Evolutionary conservation across 2,329 filamentous ascomycete genomes (phyloP), one percentile per base, ranked within the genome.

Genomic region (Cladosporium phlei): DNA sequence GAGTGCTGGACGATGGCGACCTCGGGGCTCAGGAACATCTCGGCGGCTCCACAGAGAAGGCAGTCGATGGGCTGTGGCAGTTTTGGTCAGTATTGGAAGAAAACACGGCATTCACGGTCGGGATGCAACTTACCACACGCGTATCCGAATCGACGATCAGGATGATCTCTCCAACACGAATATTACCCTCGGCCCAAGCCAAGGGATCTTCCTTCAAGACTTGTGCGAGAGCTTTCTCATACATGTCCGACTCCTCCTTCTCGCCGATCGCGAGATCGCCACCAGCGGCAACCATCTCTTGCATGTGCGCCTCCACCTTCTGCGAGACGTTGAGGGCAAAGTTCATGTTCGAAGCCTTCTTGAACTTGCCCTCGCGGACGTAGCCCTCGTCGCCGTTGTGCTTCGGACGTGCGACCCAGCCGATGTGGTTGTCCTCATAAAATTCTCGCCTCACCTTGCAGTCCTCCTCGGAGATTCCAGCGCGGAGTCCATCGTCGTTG

Each of bases 401-500:
- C 50, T 69, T 70, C 1, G 72, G 72, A 28, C 73, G 63, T 12
- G 72, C 70, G 12, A 68, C 68, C 70, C 71, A 76, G 21, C 71
- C 72, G 44, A 76, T 74, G 40, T 64, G 69, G 55, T 76, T 69
- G 45, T 75, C 71, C 17, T 69, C 69, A 54, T 76, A 76, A 52
- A 72, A 75, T 7, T 71, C 66, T 35, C 68, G 70, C 11, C 72
- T 62, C 9, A 63, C 66, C 44, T 67, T 62, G 9, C 66, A 64
- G 45, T 74, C 64, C 24, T 71, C 69, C 16, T 67, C 64, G 7
- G 71, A 67, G 35, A 88, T 70, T 12, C 35, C 43, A 27, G 87
- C 70, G 64, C 87, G 84, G 38, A 88, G 72, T 58, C 84, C 84
- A 54, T 88, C 83, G 54, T 88, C 84, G 60, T 88, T 86, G 65